phyloP scores from a whole-genome alignment of 306 rosid genomes.

The Trichosanthes truncata region DNA sequence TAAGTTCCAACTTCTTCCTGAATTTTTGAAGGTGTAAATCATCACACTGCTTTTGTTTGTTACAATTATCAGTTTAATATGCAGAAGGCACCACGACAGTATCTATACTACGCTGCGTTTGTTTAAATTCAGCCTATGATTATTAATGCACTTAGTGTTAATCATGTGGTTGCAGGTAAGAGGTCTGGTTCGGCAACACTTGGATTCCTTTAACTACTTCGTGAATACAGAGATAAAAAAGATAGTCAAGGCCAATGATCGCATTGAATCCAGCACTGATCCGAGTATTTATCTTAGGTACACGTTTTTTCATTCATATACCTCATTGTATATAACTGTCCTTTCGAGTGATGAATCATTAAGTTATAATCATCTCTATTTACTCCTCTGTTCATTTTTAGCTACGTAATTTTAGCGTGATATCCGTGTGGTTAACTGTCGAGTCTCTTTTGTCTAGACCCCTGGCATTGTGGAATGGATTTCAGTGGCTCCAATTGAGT shows the following conservation, averaged over 20 bases:
- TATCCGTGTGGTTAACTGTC: not conserved
- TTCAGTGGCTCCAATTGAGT: not conserved
- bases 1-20: conserved; percentile 79
- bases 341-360: not conserved
- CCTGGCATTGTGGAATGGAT: not conserved
- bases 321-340: not conserved
- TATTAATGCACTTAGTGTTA: not conserved
- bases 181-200: conserved; percentile 87
- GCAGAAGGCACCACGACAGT: not conserved
- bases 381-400: not conserved
- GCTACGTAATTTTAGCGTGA: not conserved
- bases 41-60: not conserved
- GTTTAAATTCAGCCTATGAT: not conserved
- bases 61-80: not conserved
- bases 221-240: conserved; percentile 57
- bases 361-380: not conserved
- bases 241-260: conserved; percentile 59
- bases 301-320: not conserved
- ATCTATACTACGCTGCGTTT: not conserved
- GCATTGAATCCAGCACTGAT: conserved; percentile 23
- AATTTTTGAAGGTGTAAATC: conserved; percentile 58
- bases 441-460: not conserved
- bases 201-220: conserved; percentile 88
- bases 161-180: conserved; percentile 34
- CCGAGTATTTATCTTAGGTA: conserved; percentile 52